Base-by-base conservation (phyloP, 768 basidiomycete species). In the Suillus plorans region DNA sequence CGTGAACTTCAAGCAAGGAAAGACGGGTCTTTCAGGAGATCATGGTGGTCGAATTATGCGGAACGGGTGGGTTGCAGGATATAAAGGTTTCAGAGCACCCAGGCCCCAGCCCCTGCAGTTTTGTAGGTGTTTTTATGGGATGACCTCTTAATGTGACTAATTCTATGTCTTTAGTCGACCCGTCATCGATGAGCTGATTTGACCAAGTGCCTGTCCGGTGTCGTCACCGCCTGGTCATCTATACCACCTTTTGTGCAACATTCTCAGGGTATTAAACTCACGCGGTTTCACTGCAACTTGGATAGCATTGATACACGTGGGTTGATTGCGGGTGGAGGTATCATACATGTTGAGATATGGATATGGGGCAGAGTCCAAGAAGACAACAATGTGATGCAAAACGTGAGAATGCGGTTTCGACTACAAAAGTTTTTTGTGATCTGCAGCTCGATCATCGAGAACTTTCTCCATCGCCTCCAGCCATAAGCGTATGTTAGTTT, bases 381-480 rank as follows among this genome's bases (percentile, higher is more conserved):
- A 64, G 67, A 68, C 61, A 61, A 63, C 60, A 62, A 63, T 55
- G 47, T 61, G 61, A 61, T 63, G 64, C 61, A 39, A 50, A 61
- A 60, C 25, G 13, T 42, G 41, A 59, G 41, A 42, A 22, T 12
- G 10, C 5, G 18, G 6, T 59, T 36, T 36, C 34, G 49, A 63
- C 63, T 76, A 76, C 20, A 68, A 71, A 63, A 91, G 69, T 36
- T 79, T 83, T 66, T 82, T 82, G 18, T 83, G 78, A 64, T 89
- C 87, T 25, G 77, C 77, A 1, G 78, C 80, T 55, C 88, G 85
- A 53, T 86, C 84, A 52, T 77, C 71, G 20, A 97, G 86, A 31
- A 92, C 90, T 65, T 81, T 86, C 61, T 89, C 87, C 88, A 99
- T 93, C 2, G 92, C 95, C 22, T 87, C 83, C 45, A 99, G 76